Conservation (phyloP, 345 rosid species). For the Dimocarpus longan region DNA sequence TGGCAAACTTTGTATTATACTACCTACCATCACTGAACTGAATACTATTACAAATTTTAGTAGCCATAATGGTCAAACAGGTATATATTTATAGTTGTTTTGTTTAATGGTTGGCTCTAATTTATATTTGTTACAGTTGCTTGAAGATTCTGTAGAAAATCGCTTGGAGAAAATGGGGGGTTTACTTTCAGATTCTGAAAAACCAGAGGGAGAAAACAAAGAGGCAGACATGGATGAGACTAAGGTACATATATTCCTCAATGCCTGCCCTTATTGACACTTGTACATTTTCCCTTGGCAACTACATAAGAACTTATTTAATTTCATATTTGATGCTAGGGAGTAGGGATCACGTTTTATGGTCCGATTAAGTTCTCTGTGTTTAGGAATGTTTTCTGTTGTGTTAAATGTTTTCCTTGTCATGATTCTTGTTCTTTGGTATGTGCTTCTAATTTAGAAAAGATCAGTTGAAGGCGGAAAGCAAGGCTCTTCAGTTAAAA, state of each 20-base stretch:
- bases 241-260: slow-evolving; percentile 56
- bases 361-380: slow-evolving; percentile 6
- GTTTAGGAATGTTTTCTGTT: not conserved
- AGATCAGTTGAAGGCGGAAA: slow-evolving; percentile 74
- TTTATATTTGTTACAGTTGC: slow-evolving; percentile 53
- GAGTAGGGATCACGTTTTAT: slow-evolving; percentile 1
- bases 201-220: slow-evolving; percentile 78
- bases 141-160: slow-evolving; percentile 91
- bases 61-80: not conserved
- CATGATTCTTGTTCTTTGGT: slow-evolving; percentile 2
- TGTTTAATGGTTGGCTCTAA: not conserved
- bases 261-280: not conserved
- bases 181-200: slow-evolving; percentile 78
- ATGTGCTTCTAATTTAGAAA: slow-evolving; percentile 55
- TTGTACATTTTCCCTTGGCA: not conserved
- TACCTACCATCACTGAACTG: not conserved
- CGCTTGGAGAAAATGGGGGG: slow-evolving; percentile 79
- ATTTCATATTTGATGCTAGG: not conserved
- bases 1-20: not conserved
- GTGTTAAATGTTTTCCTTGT: slow-evolving; percentile 13
- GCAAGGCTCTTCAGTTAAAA: slow-evolving; percentile 86
- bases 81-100: not conserved
- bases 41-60: not conserved
- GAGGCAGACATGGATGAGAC: slow-evolving; percentile 81
- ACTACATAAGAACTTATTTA: not conserved